Base-by-base conservation (phyloP, 331 rosid genomes). In the Quercus phellos region DNA sequence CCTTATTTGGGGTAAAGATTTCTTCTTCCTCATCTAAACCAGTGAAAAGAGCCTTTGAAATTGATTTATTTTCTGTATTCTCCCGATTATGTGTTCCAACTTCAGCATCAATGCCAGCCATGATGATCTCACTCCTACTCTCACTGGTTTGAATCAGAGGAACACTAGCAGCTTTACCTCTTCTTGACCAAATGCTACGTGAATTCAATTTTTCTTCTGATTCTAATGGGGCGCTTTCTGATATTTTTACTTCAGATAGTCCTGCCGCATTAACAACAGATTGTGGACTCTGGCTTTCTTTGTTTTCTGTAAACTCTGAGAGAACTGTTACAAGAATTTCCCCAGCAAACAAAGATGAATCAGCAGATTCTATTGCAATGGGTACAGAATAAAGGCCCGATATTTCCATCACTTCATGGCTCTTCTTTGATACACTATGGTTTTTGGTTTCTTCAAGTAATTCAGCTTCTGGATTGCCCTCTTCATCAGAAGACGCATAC, bases 161-260 rank as follows among this genome's bases (percentile, higher is more conserved):
- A 77, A 82, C 90, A 84, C 88, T 88, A 42, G 78, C 82, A 82
- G 85, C 87, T 87, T 86, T 90, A 70, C 90, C 93, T 78, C 91
- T 89, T 84, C 89, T 90, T 53, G 84, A 84, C 96, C 92, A 87
- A 86, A 84, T 80, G 79, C 84, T 88, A 46, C 56, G 35, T 58
- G 32, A 68, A 79, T 72, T 43, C 56, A 80, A 35, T 51, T 73
- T 74, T 72, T 79, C 77, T 68, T 84, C 83, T 1, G 73, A 54
- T 74, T 78, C 71, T 55, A 78, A 42, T 42, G 72, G 70, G 72
- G 76, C 24, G 30, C 66, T 77, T 75, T 73, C 83, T 5, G 35
- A 56, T 55, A 42, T 63, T 75, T 82, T 72, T 76, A 53, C 69
- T 77, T 71, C 82, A 87, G 83, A 64, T 59, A 55, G 73, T 71